Percentiles rank a stretch among this genome's conserved stretches.
phyloP scores from a whole-genome alignment of 257 asterid genomes.

The Lavandula angustifolia region DNA sequence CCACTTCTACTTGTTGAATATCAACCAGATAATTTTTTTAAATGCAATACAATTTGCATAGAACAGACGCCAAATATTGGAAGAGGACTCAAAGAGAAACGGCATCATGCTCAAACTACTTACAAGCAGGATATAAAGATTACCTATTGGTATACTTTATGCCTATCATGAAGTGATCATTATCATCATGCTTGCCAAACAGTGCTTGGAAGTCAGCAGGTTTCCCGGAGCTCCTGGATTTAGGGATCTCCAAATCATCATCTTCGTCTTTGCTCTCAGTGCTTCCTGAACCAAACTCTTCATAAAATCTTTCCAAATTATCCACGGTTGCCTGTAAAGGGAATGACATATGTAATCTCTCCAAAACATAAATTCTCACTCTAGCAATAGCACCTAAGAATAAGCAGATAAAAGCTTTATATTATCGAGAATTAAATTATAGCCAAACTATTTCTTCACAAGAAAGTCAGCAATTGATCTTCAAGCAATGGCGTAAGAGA shows the following conservation, averaged over 20 bases:
- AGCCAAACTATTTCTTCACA: conserved; percentile 19
- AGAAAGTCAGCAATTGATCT: conserved; percentile 1
- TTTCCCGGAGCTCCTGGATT: conserved; percentile 55
- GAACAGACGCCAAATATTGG: neutral
- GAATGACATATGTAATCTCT: neutral
- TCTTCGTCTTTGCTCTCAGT: conserved; percentile 49
- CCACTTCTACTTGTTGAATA: conserved; percentile 20
- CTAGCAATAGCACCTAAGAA: conserved; percentile 12
- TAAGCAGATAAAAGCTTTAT: conserved; percentile 6
- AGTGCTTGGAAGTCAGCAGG: conserved; percentile 80
- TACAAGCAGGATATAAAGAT: conserved; percentile 22
- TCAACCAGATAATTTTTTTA: neutral
- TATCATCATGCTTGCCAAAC: conserved; percentile 68
- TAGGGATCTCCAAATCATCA: conserved; percentile 47
- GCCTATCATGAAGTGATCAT: conserved; percentile 90
- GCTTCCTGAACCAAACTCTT: conserved; percentile 72
- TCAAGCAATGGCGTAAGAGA: conserved; percentile 11
- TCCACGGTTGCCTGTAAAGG: conserved; percentile 61
- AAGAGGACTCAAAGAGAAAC: neutral
- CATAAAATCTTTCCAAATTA: conserved; percentile 67
- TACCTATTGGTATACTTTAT: conserved; percentile 78
- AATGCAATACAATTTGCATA: neutral
- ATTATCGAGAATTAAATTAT: neutral
- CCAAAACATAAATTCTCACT: neutral
- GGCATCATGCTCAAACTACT: neutral